Evolutionary conservation across 148 eudicot genomes (phyloP).

Genomic region (Suaeda aralocaspica): DNA sequence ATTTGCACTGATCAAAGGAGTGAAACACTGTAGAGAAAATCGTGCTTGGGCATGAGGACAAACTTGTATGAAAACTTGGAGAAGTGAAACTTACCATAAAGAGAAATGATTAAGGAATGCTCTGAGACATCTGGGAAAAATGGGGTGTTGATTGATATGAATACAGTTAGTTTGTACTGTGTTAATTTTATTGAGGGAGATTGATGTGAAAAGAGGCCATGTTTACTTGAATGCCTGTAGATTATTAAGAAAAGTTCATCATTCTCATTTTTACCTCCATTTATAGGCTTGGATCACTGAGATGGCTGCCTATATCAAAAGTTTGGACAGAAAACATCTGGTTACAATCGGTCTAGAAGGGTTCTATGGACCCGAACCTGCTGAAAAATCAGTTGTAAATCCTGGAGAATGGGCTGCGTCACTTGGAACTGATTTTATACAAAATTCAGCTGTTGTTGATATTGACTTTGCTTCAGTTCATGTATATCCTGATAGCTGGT

Average conservation of each 20-base stretch:
- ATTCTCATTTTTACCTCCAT: neutral
- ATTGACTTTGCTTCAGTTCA: constrained; percentile 61
- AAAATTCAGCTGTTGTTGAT: constrained; percentile 38
- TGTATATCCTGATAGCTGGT: constrained; percentile 57
- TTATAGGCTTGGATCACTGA: constrained; percentile 49
- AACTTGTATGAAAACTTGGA: no score
- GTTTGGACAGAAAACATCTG: constrained; percentile 49
- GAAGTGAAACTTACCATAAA: no score
- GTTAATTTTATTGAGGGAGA: no score
- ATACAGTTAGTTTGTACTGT: no score
- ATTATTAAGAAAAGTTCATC: neutral
- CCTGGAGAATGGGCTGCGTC: constrained; percentile 48
- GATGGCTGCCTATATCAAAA: constrained; percentile 49
- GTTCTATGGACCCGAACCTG: constrained; percentile 35
- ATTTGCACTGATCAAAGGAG: neutral
- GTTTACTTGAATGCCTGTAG: neutral
- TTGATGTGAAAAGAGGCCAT: no score
- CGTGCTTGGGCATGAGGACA: neutral
- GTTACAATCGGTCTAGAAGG: constrained; percentile 52
- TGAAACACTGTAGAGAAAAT: neutral
- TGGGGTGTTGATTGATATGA: no score
- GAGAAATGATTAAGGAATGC: no score
- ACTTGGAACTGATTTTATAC: constrained; percentile 51
- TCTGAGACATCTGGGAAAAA: no score
- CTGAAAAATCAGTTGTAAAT: constrained; percentile 31